phyloP scores from a whole-genome alignment of 441 rosid genomes.

The Brassica hybrid region DNA sequence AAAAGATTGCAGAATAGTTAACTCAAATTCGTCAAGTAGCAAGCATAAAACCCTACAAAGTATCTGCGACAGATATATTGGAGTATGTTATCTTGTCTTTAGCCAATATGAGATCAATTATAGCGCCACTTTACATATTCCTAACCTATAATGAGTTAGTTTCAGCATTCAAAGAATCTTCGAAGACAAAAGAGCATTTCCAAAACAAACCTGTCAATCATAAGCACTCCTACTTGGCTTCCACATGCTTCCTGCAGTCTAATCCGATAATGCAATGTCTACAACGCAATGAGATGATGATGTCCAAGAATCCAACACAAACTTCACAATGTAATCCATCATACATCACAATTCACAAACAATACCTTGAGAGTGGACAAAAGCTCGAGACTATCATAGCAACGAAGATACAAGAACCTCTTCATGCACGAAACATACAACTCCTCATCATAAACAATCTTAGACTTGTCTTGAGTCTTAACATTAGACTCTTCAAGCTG shows the following conservation, averaged over 20 bases:
- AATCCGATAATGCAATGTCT: conserved; percentile 70
- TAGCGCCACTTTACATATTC: not conserved
- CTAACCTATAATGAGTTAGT: not conserved
- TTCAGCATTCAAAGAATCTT: not conserved
- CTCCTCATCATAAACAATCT: conserved; percentile 48
- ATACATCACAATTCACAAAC: conserved; percentile 4
- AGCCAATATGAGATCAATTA: conserved; percentile 19
- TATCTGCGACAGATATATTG: not conserved
- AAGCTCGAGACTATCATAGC: conserved; percentile 72
- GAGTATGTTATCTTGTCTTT: conserved; percentile 23
- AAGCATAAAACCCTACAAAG: not conserved
- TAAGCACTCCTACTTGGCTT: conserved; percentile 53
- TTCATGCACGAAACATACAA: conserved; percentile 63
- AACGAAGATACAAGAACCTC: conserved; percentile 68
- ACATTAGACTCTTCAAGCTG: conserved; percentile 32
- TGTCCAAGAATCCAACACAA: not conserved
- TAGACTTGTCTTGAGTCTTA: conserved; percentile 5
- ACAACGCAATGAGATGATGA: too few species aligned
- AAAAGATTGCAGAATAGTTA: conserved; percentile 33
- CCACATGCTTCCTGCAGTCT: conserved; percentile 57
- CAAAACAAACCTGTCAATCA: conserved; percentile 73
- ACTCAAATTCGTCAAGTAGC: conserved; percentile 12
- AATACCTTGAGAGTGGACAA: conserved; percentile 79
- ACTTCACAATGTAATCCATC: not conserved
- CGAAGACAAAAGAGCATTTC: too few species aligned